Conservation (phyloP, 768 basidiomycete genomes). For the Trametes sanguinea region DNA sequence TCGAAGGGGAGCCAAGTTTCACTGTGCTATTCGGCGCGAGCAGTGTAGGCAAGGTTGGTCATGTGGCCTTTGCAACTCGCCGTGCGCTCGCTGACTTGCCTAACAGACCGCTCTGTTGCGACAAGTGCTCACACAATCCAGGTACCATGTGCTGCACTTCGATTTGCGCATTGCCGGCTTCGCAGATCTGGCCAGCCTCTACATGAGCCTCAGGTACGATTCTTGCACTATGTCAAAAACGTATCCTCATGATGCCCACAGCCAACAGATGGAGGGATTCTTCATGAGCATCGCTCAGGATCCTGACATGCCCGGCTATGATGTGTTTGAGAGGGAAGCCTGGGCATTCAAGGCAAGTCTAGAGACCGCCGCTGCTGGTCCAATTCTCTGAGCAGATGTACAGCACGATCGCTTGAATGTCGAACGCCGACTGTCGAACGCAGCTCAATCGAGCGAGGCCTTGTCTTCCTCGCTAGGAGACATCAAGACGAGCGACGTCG, state of each 20-base stretch:
- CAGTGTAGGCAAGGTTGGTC: conserved; percentile 77
- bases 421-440: conserved; percentile 59
- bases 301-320: conserved; percentile 53
- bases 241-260: conserved; percentile 24
- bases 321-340: conserved; percentile 72
- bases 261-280: conserved; percentile 80
- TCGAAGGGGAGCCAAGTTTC: conserved; percentile 75
- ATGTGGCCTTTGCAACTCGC: not conserved
- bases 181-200: conserved; percentile 77
- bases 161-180: conserved; percentile 85
- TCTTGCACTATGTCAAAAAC: not conserved
- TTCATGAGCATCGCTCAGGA: conserved; percentile 63
- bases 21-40: conserved; percentile 81
- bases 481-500: conserved; percentile 77
- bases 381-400: not conserved
- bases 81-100: not conserved
- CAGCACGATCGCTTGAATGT: conserved; percentile 79
- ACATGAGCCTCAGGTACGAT: conserved; percentile 55
- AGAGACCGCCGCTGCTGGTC: not conserved
- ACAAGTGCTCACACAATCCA: conserved; percentile 67
- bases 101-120: conserved; percentile 73
- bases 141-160: conserved; percentile 81
- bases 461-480: conserved; percentile 29
- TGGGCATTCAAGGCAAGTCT: conserved; percentile 73
- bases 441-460: conserved; percentile 36